Conservation (phyloP, 106 monocot genomes). For the Dioscorea dumetorum region DNA sequence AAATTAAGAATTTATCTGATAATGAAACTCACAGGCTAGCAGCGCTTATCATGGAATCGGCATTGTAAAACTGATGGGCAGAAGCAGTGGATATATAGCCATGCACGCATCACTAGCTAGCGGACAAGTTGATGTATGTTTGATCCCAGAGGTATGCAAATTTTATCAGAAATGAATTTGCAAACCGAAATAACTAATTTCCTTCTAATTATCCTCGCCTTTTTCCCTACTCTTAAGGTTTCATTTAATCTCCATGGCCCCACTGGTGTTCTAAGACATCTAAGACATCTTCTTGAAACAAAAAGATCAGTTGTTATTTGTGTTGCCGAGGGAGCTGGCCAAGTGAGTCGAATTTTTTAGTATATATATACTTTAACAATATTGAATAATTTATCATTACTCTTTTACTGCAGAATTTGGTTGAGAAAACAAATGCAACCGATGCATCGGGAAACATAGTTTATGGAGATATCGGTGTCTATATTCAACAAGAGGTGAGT, state of each 20-base stretch:
- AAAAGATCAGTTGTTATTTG: conserved; percentile 81
- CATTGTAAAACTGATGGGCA: conserved; percentile 87
- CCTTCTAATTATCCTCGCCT: background rate
- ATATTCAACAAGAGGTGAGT: conserved; percentile 64
- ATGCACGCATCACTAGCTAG: conserved; percentile 96
- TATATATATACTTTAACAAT: background rate
- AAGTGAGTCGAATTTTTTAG: conserved; percentile 31
- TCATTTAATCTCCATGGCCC: conserved; percentile 69
- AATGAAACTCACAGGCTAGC: conserved; percentile 37
- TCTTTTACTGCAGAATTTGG: conserved; percentile 28
- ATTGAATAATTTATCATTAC: background rate
- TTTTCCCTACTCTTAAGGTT: conserved; percentile 34
- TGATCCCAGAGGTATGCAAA: conserved; percentile 80
- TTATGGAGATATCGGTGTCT: conserved; percentile 67
- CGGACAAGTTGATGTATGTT: conserved; percentile 85
- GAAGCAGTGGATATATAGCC: conserved; percentile 89
- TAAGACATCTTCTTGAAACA: conserved; percentile 51
- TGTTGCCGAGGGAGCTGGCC: conserved; percentile 84
- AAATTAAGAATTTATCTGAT: background rate
- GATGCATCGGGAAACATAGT: conserved; percentile 63
- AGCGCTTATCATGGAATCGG: conserved; percentile 93
- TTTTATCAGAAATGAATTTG: background rate
- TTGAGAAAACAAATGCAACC: conserved; percentile 46
- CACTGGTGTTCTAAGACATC: conserved; percentile 66
- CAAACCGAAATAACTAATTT: background rate